These are phyloP conservation scores for Penicillium sp. DNA, from an alignment of 2,329 filamentous ascomycete species.

Conservation along the genomic window DNA sequence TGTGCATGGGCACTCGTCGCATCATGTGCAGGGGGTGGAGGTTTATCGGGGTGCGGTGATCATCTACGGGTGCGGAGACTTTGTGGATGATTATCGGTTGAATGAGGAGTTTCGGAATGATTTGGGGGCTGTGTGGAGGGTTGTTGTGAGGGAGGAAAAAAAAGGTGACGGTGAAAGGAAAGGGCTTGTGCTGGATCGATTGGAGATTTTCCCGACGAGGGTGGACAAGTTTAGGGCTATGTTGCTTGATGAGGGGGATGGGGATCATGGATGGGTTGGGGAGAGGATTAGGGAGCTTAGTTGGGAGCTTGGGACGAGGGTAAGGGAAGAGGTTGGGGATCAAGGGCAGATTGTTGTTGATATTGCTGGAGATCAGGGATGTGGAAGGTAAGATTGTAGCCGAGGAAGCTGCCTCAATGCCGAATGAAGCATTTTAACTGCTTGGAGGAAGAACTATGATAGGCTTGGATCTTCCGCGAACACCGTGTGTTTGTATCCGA, in stretches of 20 bases:
- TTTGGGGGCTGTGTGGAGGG: slow-evolving; percentile 43
- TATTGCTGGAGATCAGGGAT: slow-evolving; percentile 4
- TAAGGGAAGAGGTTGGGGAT: slow-evolving; percentile 24
- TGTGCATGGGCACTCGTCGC: slow-evolving; percentile 45
- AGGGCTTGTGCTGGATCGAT: slow-evolving; percentile 24
- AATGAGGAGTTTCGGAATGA: slow-evolving; percentile 41
- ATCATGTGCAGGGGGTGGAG: slow-evolving; percentile 47
- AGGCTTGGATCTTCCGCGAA: not conserved
- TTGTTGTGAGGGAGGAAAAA: slow-evolving; percentile 28
- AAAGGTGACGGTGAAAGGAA: slow-evolving; percentile 3
- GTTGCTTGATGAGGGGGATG: slow-evolving; percentile 31
- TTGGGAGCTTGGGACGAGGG: slow-evolving; percentile 31
- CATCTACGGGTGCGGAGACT: slow-evolving; percentile 47
- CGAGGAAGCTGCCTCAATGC: too few relatives aligned
- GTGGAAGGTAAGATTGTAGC: not conserved
- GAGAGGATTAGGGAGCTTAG: slow-evolving; percentile 33
- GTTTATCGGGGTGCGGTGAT: slow-evolving; percentile 39
- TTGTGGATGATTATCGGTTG: slow-evolving; percentile 48
- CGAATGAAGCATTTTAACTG: not conserved
- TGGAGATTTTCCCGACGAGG: slow-evolving; percentile 42
- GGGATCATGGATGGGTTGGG: slow-evolving; percentile 37
- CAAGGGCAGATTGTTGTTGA: slow-evolving; percentile 38
- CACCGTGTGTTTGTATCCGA: not conserved
- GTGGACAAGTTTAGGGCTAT: slow-evolving; percentile 38
- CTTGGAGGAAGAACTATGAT: too few relatives aligned